Conservation (phyloP, 169 alveolate genomes). For the Theileria annulata region DNA sequence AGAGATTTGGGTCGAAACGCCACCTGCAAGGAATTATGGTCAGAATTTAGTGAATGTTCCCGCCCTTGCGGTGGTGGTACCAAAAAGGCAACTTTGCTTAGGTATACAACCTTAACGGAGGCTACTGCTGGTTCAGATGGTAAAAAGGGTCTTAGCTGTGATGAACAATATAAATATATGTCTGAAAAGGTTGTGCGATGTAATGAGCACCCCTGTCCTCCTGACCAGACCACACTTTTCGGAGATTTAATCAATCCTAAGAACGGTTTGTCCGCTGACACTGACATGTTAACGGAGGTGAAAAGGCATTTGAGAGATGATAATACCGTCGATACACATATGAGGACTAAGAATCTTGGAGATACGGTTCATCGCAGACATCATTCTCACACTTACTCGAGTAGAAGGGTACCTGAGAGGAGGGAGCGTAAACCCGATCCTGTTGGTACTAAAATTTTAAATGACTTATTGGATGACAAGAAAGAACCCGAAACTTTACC, state of each 20-base stretch:
- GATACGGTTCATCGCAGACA: not conserved
- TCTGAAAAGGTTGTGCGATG: constrained; percentile 24
- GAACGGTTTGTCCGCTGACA: not conserved
- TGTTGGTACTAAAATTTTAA: not conserved
- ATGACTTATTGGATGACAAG: not conserved
- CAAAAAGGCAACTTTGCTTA: constrained; percentile 21
- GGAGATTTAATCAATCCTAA: not conserved
- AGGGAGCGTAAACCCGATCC: not conserved
- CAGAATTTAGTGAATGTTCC: constrained; percentile 47
- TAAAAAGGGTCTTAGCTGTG: constrained; percentile 50
- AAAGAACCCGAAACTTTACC: not conserved
- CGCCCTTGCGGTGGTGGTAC: constrained; percentile 56
- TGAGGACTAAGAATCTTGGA: not conserved
- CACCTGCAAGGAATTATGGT: constrained; percentile 54
- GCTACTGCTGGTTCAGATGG: constrained; percentile 27
- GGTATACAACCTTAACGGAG: constrained; percentile 29
- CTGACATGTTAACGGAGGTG: not conserved
- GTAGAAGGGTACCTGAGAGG: not conserved
- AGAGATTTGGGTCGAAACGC: constrained; percentile 33
- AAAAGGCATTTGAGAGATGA: not conserved
- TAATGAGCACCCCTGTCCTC: constrained; percentile 43
- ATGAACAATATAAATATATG: constrained; percentile 36
- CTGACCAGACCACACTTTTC: not conserved
- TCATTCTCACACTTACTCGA: not conserved
- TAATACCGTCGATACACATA: not conserved